Evolutionary conservation across 2,329 filamentous ascomycete genomes (phyloP), one percentile per base, ranked within the genome.

Genomic region (Trichoderma aggressivum): DNA sequence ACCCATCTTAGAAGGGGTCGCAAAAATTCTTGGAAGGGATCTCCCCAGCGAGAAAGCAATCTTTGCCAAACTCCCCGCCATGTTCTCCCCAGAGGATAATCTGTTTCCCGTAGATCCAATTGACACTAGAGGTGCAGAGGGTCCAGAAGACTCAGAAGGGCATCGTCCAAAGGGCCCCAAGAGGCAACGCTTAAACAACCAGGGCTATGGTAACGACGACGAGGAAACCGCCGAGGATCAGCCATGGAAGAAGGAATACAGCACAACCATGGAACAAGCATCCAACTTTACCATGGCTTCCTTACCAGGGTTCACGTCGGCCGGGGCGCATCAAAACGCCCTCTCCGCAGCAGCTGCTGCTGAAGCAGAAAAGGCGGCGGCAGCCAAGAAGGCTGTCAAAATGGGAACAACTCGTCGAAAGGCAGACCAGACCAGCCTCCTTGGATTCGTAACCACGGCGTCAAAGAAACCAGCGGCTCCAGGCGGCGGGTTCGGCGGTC

Each of bases 11-110:
- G 84, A 86, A 50, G 87, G 89, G 34, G 87, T 96, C 8, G 91
- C 92, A 5, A 89, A 86, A 62, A 95, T 97, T 21, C 82, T 98
- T 5, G 81, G 87, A 7, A 87, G 93, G 71, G 79, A 84, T 1
- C 85, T 88, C 43, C 91, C 92, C 11, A 80, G 85, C 1, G 82
- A 87, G 63, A 80, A 85, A 61, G 79, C 82, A 34, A 85, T 94
- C 59, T 86, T 86, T 65, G 84, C 86, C 65, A 80, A 80, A 7
- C 81, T 90, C 53, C 85, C 86, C 0, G 77, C 80, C 26, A 85
- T 90, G 80, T 86, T 86, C 70, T 85, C 82, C 56, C 82, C 84
- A 0, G 89, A 92, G 75, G 93, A 96, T 78, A 87, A 92, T 73
- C 77, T 86, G 12, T 93, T 90, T 81, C 91, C 92, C 0, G 76